phyloP scores from a whole-genome alignment of 2,329 filamentous ascomycete species.

The Juglanconis sp. region DNA sequence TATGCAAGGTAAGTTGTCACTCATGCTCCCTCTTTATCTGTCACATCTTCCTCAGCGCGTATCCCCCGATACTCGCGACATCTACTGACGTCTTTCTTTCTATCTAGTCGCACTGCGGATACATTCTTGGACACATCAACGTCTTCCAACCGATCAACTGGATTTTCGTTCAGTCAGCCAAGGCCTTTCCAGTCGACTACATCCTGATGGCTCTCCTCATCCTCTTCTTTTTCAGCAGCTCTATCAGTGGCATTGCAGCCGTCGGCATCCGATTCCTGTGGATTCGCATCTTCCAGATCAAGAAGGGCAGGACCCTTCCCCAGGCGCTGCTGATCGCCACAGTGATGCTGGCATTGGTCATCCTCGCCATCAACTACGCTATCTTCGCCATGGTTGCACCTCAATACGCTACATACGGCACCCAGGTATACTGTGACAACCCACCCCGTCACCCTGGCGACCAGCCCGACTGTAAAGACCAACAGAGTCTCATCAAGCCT shows the following conservation, averaged over 20 bases:
- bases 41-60: no score
- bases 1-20: conserved; percentile 60
- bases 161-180: conserved; percentile 76
- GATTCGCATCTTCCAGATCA: conserved; percentile 88
- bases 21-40: neutral
- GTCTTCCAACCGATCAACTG: conserved; percentile 96
- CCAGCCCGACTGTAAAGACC: conserved; percentile 71
- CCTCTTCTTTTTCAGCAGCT: conserved; percentile 83
- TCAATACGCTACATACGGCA: conserved; percentile 90
- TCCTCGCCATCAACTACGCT: conserved; percentile 88
- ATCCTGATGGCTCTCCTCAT: conserved; percentile 81
- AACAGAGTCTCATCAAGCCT: conserved; percentile 69
- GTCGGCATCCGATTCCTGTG: conserved; percentile 95
- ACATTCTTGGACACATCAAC: conserved; percentile 81
- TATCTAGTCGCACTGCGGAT: conserved; percentile 70
- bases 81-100: neutral
- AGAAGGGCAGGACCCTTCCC: conserved; percentile 82
- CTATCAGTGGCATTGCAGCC: conserved; percentile 78
- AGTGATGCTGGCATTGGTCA: conserved; percentile 84
- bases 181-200: conserved; percentile 89
- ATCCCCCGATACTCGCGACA: no score
- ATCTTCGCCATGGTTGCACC: conserved; percentile 92
- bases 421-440: conserved; percentile 88
- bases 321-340: conserved; percentile 90
- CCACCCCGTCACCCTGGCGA: conserved; percentile 58